Evolutionary conservation across 495 filamentous ascomycete species (phyloP).

Genomic region (Hyaloscypha hepaticicola): DNA sequence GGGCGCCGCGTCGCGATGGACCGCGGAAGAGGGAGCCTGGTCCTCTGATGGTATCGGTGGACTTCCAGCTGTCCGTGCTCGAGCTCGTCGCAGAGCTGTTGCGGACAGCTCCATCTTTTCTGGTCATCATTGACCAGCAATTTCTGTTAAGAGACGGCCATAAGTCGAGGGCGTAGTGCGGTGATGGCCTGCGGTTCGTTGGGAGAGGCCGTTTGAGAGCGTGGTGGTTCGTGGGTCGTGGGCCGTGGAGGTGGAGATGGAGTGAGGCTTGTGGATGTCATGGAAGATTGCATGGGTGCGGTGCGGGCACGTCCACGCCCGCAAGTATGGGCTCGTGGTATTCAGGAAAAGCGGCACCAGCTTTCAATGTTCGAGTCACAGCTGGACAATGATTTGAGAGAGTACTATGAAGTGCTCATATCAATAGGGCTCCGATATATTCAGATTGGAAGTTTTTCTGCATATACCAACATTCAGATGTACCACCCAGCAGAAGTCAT

Average conservation of each 20-base stretch:
- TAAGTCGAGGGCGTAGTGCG: background rate
- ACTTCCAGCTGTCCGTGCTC: slow-evolving; percentile 56
- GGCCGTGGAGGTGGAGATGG: background rate
- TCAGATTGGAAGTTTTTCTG: too few species aligned
- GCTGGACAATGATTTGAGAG: too few species aligned
- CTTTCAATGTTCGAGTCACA: too few species aligned
- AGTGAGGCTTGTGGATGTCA: background rate
- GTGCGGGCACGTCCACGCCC: background rate
- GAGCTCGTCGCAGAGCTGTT: slow-evolving; percentile 65
- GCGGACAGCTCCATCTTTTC: slow-evolving; percentile 53
- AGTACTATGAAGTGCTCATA: too few species aligned
- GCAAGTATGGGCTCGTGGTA: too few species aligned
- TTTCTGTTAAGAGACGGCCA: slow-evolving; percentile 27
- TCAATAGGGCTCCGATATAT: too few species aligned
- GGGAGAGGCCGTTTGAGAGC: background rate
- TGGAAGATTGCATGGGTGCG: slow-evolving; percentile 4
- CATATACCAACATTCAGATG: too few species aligned
- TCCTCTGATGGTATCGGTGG: slow-evolving; percentile 54
- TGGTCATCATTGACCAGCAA: slow-evolving; percentile 51
- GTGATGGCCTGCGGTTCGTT: background rate
- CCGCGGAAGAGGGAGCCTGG: slow-evolving; percentile 38
- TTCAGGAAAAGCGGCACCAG: too few species aligned
- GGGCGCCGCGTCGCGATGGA: slow-evolving; percentile 45
- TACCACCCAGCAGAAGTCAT: too few species aligned
- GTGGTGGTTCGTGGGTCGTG: background rate